These are phyloP conservation scores for Crithidia acanthocephali DNA, from an alignment of 208 protist species.

Conservation along the genomic window DNA sequence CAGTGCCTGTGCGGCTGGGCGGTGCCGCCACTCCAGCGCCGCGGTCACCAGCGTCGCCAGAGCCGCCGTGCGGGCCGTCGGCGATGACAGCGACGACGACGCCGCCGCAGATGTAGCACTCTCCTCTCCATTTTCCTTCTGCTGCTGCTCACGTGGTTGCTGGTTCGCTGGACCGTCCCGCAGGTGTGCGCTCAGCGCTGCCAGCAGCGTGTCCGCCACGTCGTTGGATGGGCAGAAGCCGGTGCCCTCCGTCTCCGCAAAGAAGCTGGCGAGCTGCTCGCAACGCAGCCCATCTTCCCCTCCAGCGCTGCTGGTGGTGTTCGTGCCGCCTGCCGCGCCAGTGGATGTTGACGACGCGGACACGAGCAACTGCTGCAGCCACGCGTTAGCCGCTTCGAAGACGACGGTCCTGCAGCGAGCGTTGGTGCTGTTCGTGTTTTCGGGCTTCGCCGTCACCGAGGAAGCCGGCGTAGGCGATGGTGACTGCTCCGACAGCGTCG, in stretches of 20 bases:
- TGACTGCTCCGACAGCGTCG: neutral
- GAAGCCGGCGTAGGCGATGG: neutral
- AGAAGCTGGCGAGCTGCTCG: slow-evolving; percentile 29
- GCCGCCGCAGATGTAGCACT: neutral
- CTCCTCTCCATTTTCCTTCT: neutral
- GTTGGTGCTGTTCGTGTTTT: neutral
- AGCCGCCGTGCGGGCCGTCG: slow-evolving; percentile 1
- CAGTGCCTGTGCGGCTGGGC: slow-evolving; percentile 31
- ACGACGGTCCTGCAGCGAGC: slow-evolving; percentile 12
- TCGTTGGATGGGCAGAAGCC: slow-evolving; percentile 16
- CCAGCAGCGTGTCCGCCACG: slow-evolving; percentile 14
- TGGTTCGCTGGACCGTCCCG: neutral
- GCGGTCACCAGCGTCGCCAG: slow-evolving; percentile 30
- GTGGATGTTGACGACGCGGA: too few relatives aligned
- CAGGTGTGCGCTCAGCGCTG: slow-evolving; percentile 16
- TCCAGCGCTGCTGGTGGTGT: neutral
- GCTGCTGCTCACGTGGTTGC: neutral
- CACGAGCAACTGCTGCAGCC: slow-evolving; percentile 16
- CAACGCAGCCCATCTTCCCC: neutral
- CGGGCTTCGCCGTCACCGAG: neutral
- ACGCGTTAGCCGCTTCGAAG: slow-evolving; percentile 15
- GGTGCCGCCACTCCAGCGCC: slow-evolving; percentile 40
- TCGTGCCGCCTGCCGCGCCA: neutral
- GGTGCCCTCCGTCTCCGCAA: slow-evolving; percentile 19
- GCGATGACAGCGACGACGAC: neutral